phyloP scores from a whole-genome alignment of 352 stramenopile genomes.

The Phytophthora capsici region DNA sequence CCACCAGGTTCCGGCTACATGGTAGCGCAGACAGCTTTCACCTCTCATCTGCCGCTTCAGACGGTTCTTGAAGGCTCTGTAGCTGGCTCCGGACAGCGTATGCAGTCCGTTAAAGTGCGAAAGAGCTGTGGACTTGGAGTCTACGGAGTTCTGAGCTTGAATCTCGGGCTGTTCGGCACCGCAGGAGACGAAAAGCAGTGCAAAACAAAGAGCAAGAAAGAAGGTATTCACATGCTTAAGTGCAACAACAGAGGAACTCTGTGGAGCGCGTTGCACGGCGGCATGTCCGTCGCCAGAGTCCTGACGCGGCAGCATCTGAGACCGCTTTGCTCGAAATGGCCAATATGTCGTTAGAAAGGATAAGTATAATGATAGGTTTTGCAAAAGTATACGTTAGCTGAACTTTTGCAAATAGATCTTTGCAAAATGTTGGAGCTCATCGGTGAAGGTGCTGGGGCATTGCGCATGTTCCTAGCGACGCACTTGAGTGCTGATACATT shows the following conservation, averaged over 20 bases:
- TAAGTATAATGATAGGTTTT: not conserved
- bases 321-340: conserved; percentile 12
- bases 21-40: conserved; percentile 62
- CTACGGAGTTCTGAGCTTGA: conserved; percentile 7
- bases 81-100: conserved; percentile 67
- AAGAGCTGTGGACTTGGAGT: conserved; percentile 5
- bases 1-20: conserved; percentile 76
- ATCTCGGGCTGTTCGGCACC: conserved; percentile 14
- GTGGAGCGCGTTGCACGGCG: conserved; percentile 8
- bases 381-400: not conserved
- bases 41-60: conserved; percentile 62
- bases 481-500: conserved; percentile 21
- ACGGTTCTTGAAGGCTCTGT: conserved; percentile 73
- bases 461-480: conserved; percentile 41
- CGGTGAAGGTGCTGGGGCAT: conserved; percentile 24
- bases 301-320: conserved; percentile 41
- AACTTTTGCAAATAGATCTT: not conserved
- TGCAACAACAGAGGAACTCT: not conserved
- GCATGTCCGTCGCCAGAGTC: not conserved
- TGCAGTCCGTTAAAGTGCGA: conserved; percentile 63
- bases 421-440: conserved; percentile 35
- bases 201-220: conserved; percentile 26
- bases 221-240: conserved; percentile 13
- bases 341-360: conserved; percentile 7
- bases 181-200: conserved; percentile 14